These are phyloP conservation scores for Heterobasidion occidentale DNA, from an alignment of 1,284 basidiomycete genomes.

Conservation along the genomic window DNA sequence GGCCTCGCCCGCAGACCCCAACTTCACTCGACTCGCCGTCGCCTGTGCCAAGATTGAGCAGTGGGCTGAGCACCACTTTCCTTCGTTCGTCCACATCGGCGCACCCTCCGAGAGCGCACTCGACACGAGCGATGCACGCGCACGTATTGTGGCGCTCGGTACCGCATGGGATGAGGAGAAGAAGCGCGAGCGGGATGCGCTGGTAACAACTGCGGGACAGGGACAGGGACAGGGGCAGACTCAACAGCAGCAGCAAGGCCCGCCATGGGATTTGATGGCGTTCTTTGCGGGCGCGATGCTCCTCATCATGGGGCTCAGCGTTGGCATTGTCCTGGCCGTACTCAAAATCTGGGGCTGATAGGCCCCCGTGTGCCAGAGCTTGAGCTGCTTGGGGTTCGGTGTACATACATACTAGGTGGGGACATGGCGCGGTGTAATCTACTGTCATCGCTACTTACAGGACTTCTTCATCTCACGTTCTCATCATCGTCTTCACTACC, in stretches of 20 bases:
- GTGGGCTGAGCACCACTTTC: slow-evolving; percentile 88
- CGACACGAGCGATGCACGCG: slow-evolving; percentile 42
- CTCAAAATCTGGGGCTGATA: not conserved
- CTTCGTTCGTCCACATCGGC: slow-evolving; percentile 65
- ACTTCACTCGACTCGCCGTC: slow-evolving; percentile 75
- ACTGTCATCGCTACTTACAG: not conserved
- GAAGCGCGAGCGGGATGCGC: slow-evolving; percentile 26
- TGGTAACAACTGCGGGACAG: slow-evolving; percentile 14
- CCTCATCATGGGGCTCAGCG: slow-evolving; percentile 20
- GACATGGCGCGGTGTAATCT: not conserved
- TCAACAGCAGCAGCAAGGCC: slow-evolving; percentile 4
- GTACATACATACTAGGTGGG: not conserved
- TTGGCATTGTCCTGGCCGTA: not conserved
- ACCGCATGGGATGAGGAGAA: slow-evolving; percentile 14
- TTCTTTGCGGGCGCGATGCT: slow-evolving; percentile 32
- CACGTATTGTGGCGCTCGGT: slow-evolving; percentile 16
- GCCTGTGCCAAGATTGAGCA: slow-evolving; percentile 88
- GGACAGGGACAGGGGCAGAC: slow-evolving; percentile 5
- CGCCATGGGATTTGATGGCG: slow-evolving; percentile 19
- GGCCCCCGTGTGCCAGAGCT: too few relatives aligned
- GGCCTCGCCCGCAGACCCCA: slow-evolving; percentile 77
- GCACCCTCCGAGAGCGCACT: slow-evolving; percentile 27
- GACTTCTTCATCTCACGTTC: not conserved
- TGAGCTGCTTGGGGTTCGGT: not conserved
- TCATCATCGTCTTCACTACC: too few relatives aligned